Conservation (phyloP, 352 stramenopile species). For the Pythium diclinum region DNA sequence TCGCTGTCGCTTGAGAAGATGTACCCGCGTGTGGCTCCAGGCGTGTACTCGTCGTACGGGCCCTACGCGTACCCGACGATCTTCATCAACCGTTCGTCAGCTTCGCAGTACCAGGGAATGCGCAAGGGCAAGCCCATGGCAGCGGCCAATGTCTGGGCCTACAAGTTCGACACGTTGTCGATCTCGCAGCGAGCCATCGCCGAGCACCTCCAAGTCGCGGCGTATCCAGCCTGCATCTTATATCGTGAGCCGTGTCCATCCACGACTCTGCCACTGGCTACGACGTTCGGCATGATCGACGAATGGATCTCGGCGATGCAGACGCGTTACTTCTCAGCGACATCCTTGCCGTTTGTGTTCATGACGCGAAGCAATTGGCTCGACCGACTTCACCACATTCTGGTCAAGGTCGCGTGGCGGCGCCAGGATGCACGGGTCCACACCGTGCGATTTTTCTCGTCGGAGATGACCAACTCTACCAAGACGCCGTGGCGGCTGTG, state of each 20-base stretch:
- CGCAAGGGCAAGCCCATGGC: neutral
- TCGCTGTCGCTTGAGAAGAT: slow-evolving; percentile 1
- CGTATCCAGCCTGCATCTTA: slow-evolving; percentile 19
- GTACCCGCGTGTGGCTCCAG: neutral
- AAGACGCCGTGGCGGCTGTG: slow-evolving; percentile 4
- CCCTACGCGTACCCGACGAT: slow-evolving; percentile 21
- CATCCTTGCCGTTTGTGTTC: slow-evolving; percentile 7
- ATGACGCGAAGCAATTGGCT: slow-evolving; percentile 20
- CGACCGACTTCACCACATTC: slow-evolving; percentile 20
- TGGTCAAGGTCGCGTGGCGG: slow-evolving; percentile 4
- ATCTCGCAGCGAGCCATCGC: slow-evolving; percentile 19
- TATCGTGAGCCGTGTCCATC: slow-evolving; percentile 7
- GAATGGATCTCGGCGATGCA: neutral
- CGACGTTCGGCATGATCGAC: slow-evolving; percentile 21
- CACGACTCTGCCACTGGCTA: slow-evolving; percentile 1
- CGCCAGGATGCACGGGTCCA: slow-evolving; percentile 13
- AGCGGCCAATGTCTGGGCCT: slow-evolving; percentile 9
- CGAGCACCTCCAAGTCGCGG: slow-evolving; percentile 7
- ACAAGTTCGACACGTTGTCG: slow-evolving; percentile 27
- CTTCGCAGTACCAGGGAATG: neutral
- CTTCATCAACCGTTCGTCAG: slow-evolving; percentile 1
- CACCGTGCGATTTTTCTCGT: slow-evolving; percentile 3
- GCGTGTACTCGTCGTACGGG: slow-evolving; percentile 12
- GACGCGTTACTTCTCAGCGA: slow-evolving; percentile 2
- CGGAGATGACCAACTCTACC: neutral